Evolutionary conservation across 1,139 yeast genomes (phyloP), one percentile per base, ranked within the genome.

Genomic region (Entelexis paramagnoliae): DNA sequence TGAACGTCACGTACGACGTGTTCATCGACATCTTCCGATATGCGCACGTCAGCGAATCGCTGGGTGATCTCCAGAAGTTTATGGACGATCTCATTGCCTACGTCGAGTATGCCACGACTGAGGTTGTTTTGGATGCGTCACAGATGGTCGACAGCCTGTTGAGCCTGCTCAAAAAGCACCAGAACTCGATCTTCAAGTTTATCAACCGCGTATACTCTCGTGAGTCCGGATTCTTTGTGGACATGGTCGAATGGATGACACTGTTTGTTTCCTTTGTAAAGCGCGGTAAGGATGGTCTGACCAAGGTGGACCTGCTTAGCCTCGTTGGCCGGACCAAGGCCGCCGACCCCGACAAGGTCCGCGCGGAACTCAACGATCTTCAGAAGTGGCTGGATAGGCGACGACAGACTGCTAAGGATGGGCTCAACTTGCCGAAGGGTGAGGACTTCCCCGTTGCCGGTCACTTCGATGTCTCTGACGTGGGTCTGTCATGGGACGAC

Each of bases 1-100:
- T 89, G 41, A 77, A 88, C 0, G 74, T 87, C 52, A 83, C 89
- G 60, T 88, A 88, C 64, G 87, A 85, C 58, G 96, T 96, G 1
- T 70, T 89, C 63, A 84, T 88, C 57, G 75, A 74, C 42, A 73
- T 89, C 1, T 84, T 89, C 68, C 80, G 82, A 55, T 77, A 79
- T 49, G 87, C 95, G 28, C 80, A 83, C 56, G 75, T 89, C 56
- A 86, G 87, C 61, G 66, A 83, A 40, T 87, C 89, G 13, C 77
- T 89, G 55, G 79, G 76, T 33, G 83, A 84, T 56, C 77, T 84
- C 58, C 88, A 86, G 58, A 70, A 68, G 48, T 89, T 88, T 60
- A 76, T 82, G 75, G 76, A 76, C 58, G 96, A 88, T 60, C 68
- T 88, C 61, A 71, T 89, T 51, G 64, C 63, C 3, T 72, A 79